Evolutionary conservation across 176 grass and related monocot genomes (phyloP).

Genomic region (Bromus sterilis): DNA sequence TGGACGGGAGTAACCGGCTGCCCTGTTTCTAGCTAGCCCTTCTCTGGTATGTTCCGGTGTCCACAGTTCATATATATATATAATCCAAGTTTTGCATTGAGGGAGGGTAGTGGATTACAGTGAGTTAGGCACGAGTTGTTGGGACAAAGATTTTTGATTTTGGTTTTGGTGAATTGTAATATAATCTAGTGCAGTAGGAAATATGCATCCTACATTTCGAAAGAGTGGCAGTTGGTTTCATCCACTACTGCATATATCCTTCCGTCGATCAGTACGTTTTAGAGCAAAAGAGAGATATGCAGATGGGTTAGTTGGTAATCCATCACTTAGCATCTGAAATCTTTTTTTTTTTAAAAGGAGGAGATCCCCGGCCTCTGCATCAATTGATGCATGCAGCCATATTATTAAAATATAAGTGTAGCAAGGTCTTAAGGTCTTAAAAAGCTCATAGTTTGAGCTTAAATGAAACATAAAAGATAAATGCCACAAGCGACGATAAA

Average conservation of each 20-base stretch:
- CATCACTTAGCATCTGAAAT: neutral
- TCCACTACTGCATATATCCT: neutral
- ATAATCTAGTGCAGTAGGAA: neutral
- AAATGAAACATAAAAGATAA: too few relatives aligned
- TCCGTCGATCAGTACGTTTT: neutral
- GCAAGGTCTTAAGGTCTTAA: too few relatives aligned
- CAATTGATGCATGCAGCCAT: too few relatives aligned
- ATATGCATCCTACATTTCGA: neutral
- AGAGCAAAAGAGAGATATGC: neutral
- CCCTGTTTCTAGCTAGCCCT: neutral
- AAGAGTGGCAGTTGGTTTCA: neutral
- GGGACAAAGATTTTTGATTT: neutral
- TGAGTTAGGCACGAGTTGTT: neutral
- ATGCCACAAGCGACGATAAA: too few relatives aligned
- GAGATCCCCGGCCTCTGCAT: too few relatives aligned
- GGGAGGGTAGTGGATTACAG: neutral
- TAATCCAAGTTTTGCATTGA: neutral
- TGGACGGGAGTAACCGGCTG: neutral
- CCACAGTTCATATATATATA: neutral
- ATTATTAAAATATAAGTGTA: too few relatives aligned
- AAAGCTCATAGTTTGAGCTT: too few relatives aligned
- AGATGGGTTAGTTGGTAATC: neutral
- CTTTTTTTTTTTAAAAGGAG: too few relatives aligned
- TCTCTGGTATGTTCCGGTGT: neutral
- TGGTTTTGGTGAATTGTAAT: neutral